phyloP scores from a whole-genome alignment of 345 rosid genomes.

The Salix koriyanagi region DNA sequence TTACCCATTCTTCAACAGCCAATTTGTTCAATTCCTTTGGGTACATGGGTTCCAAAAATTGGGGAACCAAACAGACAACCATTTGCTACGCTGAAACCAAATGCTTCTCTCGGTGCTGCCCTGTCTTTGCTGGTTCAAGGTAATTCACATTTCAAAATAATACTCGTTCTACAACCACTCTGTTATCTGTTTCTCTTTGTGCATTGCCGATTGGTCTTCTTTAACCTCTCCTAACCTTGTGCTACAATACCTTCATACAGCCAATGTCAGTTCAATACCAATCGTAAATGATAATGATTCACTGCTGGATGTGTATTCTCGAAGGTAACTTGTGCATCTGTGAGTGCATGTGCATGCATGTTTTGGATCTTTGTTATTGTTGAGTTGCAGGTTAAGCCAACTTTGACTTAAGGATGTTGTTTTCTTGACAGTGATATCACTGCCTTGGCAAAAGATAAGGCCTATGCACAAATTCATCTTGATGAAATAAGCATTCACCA shows the following conservation, averaged over 20 bases:
- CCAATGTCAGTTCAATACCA: slow-evolving; percentile 89
- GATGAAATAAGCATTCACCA: slow-evolving; percentile 85
- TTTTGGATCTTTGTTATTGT: not conserved
- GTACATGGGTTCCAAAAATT: slow-evolving; percentile 91
- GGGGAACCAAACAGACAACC: slow-evolving; percentile 68
- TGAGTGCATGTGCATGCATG: not conserved
- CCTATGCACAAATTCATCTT: slow-evolving; percentile 86
- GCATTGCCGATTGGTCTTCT: not conserved
- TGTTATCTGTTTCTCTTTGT: not conserved
- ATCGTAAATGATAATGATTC: slow-evolving; percentile 83
- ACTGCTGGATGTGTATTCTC: slow-evolving; percentile 68
- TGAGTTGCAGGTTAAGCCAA: not conserved
- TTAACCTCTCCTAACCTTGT: slow-evolving; percentile 5
- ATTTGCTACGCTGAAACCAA: slow-evolving; percentile 63
- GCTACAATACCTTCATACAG: slow-evolving; percentile 38
- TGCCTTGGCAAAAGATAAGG: slow-evolving; percentile 83
- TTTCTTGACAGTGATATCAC: slow-evolving; percentile 65
- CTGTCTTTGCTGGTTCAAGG: slow-evolving; percentile 71
- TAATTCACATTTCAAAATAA: slow-evolving; percentile 11
- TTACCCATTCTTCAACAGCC: slow-evolving; percentile 91
- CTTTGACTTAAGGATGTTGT: not conserved
- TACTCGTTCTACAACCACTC: not conserved
- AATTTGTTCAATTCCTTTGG: slow-evolving; percentile 67
- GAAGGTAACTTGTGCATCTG: slow-evolving; percentile 45
- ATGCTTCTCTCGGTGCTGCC: slow-evolving; percentile 71